Base-by-base conservation (phyloP, 805 yeast species). In the Teunomyces kruisii region DNA sequence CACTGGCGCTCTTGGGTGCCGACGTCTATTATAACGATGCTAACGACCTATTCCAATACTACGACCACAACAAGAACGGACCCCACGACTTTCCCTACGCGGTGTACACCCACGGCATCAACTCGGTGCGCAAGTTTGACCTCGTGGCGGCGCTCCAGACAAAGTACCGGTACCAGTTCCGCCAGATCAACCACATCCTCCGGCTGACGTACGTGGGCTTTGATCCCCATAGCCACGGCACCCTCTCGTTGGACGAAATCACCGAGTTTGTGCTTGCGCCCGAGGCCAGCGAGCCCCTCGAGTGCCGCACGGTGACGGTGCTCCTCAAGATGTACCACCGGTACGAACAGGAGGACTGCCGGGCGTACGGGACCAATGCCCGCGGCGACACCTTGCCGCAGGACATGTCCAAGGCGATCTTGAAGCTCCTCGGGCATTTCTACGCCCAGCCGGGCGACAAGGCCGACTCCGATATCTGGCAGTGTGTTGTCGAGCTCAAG, bases 71-170 rank as follows among this genome's bases (percentile, higher is more conserved):
- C n/a, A 15, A 22, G 7, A 36, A 14, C 32, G 14, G 27, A 28
- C 32, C 39, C 13, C 31, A 24, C 44, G 39, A 50, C 30, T 42
- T 45, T 32, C 54, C 54, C 9, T n/a, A 33, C 4, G 14, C 13
- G 12, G 14, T 51, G 27, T 55, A 54, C 48, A n/a, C 40, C 2
- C 35, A 42, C 13, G 59, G 58, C 1, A 44, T 56, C 13, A 33
- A 44, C 19, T 33, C 52, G 1, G 28, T n/a, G n/a, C 32, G 46
- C 13, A 46, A 43, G 26, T 49, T 50, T 16, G 43, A 40, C n/a
- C 29, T 55, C 2, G 39, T 46, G 1, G 15, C 28, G 7, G 17
- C n/a, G 8, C 31, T 56, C 14, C n/a, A 39, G 22, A 30, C 22
- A 8, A 32, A 48, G n/a, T 55, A 53, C 40, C 28, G 44, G 7